These are phyloP conservation scores for Conoideocrella luteorostrata DNA, from an alignment of 2,329 filamentous ascomycete species.

Conservation along the genomic window DNA sequence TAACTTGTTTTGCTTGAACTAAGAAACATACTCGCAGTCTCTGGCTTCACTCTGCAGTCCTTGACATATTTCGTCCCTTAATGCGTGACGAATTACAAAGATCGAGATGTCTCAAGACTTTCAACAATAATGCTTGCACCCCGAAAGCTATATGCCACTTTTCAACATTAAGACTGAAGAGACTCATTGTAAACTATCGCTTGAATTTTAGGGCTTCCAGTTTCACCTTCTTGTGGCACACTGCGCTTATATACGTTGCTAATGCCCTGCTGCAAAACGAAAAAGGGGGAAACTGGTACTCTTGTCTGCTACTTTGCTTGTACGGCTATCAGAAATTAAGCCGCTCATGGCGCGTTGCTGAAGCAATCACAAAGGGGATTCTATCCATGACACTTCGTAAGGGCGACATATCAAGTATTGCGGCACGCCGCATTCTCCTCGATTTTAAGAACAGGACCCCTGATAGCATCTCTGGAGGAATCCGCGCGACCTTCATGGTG, in stretches of 20 bases:
- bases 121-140: conserved; percentile 16
- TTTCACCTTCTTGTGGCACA: conserved; percentile 31
- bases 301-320: conserved; percentile 27
- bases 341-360: conserved; percentile 25
- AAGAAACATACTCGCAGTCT: conserved; percentile 7
- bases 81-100: background rate
- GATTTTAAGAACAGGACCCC: conserved; percentile 21
- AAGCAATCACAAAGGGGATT: conserved; percentile 22
- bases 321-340: conserved; percentile 27
- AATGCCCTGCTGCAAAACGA: conserved; percentile 27
- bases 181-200: conserved; percentile 26
- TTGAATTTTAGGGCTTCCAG: conserved; percentile 22
- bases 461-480: conserved; percentile 14
- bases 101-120: conserved; percentile 17
- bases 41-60: conserved; percentile 16
- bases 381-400: conserved; percentile 26
- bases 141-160: conserved; percentile 20
- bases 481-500: conserved; percentile 30
- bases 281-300: conserved; percentile 23
- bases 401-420: conserved; percentile 20
- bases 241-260: conserved; percentile 28
- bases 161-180: conserved; percentile 30
- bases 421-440: conserved; percentile 23
- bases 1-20: no score
- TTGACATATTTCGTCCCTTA: conserved; percentile 21